Evolutionary conservation across 371 early-diverging fungal genomes (phyloP).

Genomic region (Actinomucor elegans): DNA sequence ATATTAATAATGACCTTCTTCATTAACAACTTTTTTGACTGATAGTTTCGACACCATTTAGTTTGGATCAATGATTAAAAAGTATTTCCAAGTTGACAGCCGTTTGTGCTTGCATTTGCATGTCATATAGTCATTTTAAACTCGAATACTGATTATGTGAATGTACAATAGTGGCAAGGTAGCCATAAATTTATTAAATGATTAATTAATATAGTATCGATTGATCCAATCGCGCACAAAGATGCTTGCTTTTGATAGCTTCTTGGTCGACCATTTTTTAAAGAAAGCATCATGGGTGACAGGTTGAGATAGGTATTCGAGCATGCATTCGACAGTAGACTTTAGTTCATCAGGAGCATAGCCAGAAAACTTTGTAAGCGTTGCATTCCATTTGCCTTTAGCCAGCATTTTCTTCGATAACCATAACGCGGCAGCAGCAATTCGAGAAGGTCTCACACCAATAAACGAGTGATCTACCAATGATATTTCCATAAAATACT

Average conservation of each 20-base stretch:
- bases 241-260: constrained; percentile 74
- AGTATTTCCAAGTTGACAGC: too few species aligned
- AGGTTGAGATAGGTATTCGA: constrained; percentile 63
- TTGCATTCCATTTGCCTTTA: constrained; percentile 73
- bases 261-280: constrained; percentile 78
- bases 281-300: constrained; percentile 65
- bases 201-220: constrained; percentile 26
- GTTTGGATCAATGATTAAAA: too few species aligned
- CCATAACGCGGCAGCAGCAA: constrained; percentile 87
- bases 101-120: too few species aligned
- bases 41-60: too few species aligned
- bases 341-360: constrained; percentile 71
- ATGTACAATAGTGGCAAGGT: background rate
- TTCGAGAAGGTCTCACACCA: constrained; percentile 68
- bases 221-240: constrained; percentile 68
- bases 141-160: background rate
- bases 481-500: constrained; percentile 96
- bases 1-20: too few species aligned
- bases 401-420: constrained; percentile 88
- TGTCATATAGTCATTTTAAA: too few species aligned
- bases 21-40: too few species aligned
- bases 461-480: constrained; percentile 87
- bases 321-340: constrained; percentile 62
- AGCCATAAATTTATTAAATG: too few species aligned
- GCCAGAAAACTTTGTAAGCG: constrained; percentile 72